Evolutionary conservation across 2,329 filamentous ascomycete genomes (phyloP).

Genomic region (Cadophora gregata): DNA sequence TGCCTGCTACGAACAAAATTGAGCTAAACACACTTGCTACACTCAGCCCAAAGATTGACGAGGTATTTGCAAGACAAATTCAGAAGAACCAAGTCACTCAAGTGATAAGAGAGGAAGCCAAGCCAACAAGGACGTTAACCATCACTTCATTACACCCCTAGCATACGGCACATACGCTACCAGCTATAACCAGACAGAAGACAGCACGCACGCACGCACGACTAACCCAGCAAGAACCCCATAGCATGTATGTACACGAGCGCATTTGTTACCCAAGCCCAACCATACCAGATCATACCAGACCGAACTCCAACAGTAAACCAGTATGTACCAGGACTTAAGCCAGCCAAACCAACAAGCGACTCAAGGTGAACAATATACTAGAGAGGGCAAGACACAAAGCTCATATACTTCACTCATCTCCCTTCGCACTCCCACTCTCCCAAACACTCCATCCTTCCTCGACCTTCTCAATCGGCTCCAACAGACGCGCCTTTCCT

Average conservation of each 20-base stretch:
- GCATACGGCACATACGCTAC: not conserved
- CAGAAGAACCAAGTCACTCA: not conserved
- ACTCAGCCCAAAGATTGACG: not conserved
- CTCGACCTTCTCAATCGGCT: slow-evolving; percentile 63
- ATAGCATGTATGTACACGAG: not conserved
- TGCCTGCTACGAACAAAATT: too few relatives aligned
- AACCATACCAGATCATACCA: too few relatives aligned
- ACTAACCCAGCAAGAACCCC: not conserved
- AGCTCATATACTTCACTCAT: slow-evolving; percentile 28
- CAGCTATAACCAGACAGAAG: slow-evolving; percentile 12
- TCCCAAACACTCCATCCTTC: slow-evolving; percentile 74
- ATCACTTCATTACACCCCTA: slow-evolving; percentile 10
- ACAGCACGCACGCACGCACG: not conserved
- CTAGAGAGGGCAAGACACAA: too few relatives aligned
- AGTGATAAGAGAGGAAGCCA: not conserved
- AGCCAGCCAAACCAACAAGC: not conserved
- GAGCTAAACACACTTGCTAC: too few relatives aligned
- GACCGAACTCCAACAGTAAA: not conserved
- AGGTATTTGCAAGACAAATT: not conserved
- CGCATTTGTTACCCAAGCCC: not conserved
- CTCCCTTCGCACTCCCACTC: slow-evolving; percentile 68
- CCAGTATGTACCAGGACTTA: not conserved
- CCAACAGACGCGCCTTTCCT: slow-evolving; percentile 54
- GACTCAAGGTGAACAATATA: not conserved
- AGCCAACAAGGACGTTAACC: not conserved